A percentile compares a stretch with the other conserved stretches of the same genome.
Conservation (phyloP, 1,139 yeast species). For the Blastobotrys petasosporus region DNA sequence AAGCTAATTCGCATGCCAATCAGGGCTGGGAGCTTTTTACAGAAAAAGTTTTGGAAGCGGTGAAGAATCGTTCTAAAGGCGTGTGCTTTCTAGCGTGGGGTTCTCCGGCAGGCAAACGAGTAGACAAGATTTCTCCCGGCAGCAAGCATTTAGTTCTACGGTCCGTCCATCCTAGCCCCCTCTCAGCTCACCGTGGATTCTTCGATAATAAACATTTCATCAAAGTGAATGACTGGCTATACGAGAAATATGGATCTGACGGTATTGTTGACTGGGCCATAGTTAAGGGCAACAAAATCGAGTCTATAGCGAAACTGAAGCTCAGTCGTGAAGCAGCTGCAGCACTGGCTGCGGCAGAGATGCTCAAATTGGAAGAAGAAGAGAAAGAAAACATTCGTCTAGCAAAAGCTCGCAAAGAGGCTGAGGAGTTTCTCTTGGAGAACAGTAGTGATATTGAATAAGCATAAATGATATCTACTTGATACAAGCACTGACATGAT, state of each 20-base stretch:
- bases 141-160: slow-evolving; percentile 44
- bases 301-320: slow-evolving; percentile 38
- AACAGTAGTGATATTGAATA: slow-evolving; percentile 6
- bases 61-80: slow-evolving; percentile 41
- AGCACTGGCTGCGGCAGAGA: slow-evolving; percentile 1
- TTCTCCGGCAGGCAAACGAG: slow-evolving; percentile 74
- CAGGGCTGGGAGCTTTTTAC: slow-evolving; percentile 95
- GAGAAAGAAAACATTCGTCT: slow-evolving; percentile 4
- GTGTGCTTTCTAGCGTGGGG: slow-evolving; percentile 94
- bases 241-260: slow-evolving; percentile 39
- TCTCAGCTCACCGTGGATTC: slow-evolving; percentile 82
- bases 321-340: neutral
- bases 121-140: slow-evolving; percentile 40
- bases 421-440: neutral
- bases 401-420: slow-evolving; percentile 3
- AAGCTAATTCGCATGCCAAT: slow-evolving; percentile 86
- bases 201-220: slow-evolving; percentile 67
- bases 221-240: slow-evolving; percentile 69
- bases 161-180: slow-evolving; percentile 92
- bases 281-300: slow-evolving; percentile 50
- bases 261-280: slow-evolving; percentile 62
- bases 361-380: slow-evolving; percentile 5
- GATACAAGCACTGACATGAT: neutral
- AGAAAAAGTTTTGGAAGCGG: slow-evolving; percentile 54
- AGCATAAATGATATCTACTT: neutral